Evolutionary conservation across 2,329 filamentous ascomycete species (phyloP), one percentile per base, ranked within the genome.

Genomic region (Biscogniauxia marginata): DNA sequence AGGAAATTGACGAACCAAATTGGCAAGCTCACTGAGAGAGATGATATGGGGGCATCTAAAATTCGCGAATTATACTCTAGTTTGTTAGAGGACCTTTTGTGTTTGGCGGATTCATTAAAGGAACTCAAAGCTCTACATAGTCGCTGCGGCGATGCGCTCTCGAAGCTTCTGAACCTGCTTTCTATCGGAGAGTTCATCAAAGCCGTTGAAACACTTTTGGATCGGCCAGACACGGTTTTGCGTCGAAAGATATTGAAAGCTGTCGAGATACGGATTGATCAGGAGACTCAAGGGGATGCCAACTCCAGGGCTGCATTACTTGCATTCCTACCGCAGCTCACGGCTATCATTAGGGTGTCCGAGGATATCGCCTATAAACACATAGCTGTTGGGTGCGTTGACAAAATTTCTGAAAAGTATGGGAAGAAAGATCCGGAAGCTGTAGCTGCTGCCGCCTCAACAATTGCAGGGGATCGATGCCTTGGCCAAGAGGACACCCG

Each of bases 331-430:
- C 87, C 90, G 9, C 88, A 88, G 63, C 81, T 96, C 59, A 90
- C 90, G 18, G 80, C 83, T 19, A 89, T 96, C 47, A 84, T 99
- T 57, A 80, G 87, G 54, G 83, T 88, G 50, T 88, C 89, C 6
- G 77, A 82, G 25, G 87, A 95, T 63, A 83, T 88, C 52, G 80
- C 85, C 23, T 88, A 95, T 71, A 92, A 93, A 74, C 88, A 92
- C 66, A 91, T 90, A 9, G 90, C 93, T 1, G 87, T 99, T 59
- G 86, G 87, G 34, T 98, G 93, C 65, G 88, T 98, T 46, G 93
- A 97, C 74, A 90, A 91, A 72, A 96, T 99, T 60, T 85, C 90
- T 2, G 93, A 97, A 74, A 93, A 93, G 71, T 98, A 96, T 71
- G 96, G 95, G 63, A 96, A 95, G 78, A 96, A 93, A 71, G 90